Percentiles rank a stretch among this genome's conserved stretches.
Evolutionary conservation across 345 rosid genomes (phyloP).

Genomic region (Trapa bicornis): DNA sequence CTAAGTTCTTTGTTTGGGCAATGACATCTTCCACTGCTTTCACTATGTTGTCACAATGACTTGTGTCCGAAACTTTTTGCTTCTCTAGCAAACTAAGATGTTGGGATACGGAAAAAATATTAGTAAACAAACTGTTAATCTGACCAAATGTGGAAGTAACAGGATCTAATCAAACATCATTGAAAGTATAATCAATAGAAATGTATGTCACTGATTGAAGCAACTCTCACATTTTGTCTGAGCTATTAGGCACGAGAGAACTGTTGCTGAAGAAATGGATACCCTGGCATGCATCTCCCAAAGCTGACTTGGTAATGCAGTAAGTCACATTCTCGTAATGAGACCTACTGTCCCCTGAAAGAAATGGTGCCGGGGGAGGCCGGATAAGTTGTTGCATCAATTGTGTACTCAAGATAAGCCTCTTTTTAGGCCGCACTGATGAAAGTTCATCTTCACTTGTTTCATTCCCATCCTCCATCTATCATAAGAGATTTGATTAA

Average conservation of each 20-base stretch:
- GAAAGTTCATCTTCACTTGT: constrained; percentile 34
- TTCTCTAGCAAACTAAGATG: constrained; percentile 35
- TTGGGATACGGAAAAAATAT: neutral
- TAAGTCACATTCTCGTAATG: constrained; percentile 43
- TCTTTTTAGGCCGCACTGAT: constrained; percentile 51
- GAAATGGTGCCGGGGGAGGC: constrained; percentile 41
- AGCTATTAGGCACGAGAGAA: constrained; percentile 12
- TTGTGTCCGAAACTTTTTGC: constrained; percentile 24
- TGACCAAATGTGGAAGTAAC: neutral
- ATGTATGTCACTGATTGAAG: neutral
- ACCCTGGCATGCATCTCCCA: constrained; percentile 65
- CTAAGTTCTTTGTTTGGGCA: constrained; percentile 44
- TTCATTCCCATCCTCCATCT: constrained; percentile 58
- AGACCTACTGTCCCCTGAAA: constrained; percentile 36
- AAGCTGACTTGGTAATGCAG: constrained; percentile 37
- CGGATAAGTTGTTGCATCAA: constrained; percentile 62
- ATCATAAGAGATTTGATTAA: constrained; percentile 13
- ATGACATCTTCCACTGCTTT: constrained; percentile 55
- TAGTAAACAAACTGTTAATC: constrained; percentile 1
- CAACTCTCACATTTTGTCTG: constrained; percentile 45
- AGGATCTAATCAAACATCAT: neutral
- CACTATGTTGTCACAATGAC: constrained; percentile 35
- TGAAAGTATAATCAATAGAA: too few relatives aligned
- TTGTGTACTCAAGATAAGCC: constrained; percentile 62
- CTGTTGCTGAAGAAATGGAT: constrained; percentile 22